Evolutionary conservation across 2,329 filamentous ascomycete genomes (phyloP).

Genomic region (Penicillium sp.): DNA sequence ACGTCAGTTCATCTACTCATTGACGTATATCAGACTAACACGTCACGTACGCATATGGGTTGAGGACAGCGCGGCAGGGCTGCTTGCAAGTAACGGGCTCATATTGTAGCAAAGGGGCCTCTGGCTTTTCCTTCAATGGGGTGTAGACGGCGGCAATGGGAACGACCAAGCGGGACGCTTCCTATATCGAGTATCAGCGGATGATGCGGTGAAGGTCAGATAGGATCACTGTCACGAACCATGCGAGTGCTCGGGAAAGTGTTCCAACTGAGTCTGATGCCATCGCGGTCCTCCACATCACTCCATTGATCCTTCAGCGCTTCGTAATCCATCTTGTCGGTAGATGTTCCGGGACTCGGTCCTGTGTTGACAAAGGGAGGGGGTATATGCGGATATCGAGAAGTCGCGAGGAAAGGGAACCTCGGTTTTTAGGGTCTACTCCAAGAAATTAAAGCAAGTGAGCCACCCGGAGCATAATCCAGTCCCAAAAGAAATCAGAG

Average conservation of each 20-base stretch:
- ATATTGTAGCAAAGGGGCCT: constrained; percentile 86
- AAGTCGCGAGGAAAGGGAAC: constrained; percentile 19
- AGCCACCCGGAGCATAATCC: constrained; percentile 34
- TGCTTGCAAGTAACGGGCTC: constrained; percentile 96
- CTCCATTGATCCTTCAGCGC: constrained; percentile 93
- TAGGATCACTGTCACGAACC: constrained; percentile 54
- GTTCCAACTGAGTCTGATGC: constrained; percentile 95
- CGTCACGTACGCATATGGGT: constrained; percentile 81
- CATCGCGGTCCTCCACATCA: constrained; percentile 94
- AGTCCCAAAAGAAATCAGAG: constrained; percentile 25
- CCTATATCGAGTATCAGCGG: constrained; percentile 54
- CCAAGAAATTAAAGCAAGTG: constrained; percentile 24
- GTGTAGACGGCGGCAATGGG: constrained; percentile 96
- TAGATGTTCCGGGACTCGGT: constrained; percentile 24
- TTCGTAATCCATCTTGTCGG: constrained; percentile 79
- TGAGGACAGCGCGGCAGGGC: constrained; percentile 91
- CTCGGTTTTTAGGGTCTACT: constrained; percentile 18
- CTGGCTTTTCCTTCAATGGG: constrained; percentile 86
- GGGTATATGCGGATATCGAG: constrained; percentile 20
- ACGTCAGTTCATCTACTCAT: constrained; percentile 25
- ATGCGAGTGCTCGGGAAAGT: constrained; percentile 97
- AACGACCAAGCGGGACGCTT: constrained; percentile 90
- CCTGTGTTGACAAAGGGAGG: constrained; percentile 28
- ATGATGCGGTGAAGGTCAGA: constrained; percentile 15
- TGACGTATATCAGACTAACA: not conserved